Evolutionary conservation across 192 early-diverging fungal genomes (phyloP).

Genomic region (Ramicandelaber brevisporus): DNA sequence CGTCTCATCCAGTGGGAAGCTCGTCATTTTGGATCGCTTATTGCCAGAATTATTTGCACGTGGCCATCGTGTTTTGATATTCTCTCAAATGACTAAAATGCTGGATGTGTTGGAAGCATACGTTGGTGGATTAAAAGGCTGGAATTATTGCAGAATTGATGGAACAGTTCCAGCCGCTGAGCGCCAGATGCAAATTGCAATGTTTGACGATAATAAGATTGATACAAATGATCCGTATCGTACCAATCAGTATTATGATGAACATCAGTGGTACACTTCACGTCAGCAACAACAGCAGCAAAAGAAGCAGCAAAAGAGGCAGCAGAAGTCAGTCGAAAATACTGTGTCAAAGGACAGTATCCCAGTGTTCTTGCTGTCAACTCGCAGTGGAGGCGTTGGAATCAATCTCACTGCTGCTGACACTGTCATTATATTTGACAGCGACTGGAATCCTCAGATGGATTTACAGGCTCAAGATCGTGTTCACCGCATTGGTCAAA

Average conservation of each 20-base stretch:
- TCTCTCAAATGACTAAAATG: constrained; percentile 77
- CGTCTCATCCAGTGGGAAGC: constrained; percentile 61
- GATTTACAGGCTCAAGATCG: constrained; percentile 93
- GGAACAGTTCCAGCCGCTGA: constrained; percentile 61
- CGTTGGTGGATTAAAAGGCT: constrained; percentile 44
- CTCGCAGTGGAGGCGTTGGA: constrained; percentile 86
- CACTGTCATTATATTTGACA: constrained; percentile 89
- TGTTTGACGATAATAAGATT: constrained; percentile 17
- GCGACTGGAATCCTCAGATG: constrained; percentile 97
- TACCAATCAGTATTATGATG: too few species aligned
- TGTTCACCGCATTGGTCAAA: constrained; percentile 90
- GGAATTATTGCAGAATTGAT: constrained; percentile 73
- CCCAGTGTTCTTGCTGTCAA: constrained; percentile 72
- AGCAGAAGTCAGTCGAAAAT: too few species aligned
- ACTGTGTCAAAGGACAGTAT: too few species aligned
- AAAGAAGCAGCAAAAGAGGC: too few species aligned
- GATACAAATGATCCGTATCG: too few species aligned
- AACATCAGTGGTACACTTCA: too few species aligned
- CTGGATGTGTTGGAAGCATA: constrained; percentile 86
- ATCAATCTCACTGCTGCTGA: constrained; percentile 95
- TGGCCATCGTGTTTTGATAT: constrained; percentile 82
- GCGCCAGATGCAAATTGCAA: constrained; percentile 29
- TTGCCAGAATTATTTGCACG: constrained; percentile 47
- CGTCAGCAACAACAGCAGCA: too few species aligned
- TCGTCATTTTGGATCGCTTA: constrained; percentile 58